Conservation (phyloP, 2,329 filamentous ascomycete genomes). For the Annulohypoxylon truncatum region DNA sequence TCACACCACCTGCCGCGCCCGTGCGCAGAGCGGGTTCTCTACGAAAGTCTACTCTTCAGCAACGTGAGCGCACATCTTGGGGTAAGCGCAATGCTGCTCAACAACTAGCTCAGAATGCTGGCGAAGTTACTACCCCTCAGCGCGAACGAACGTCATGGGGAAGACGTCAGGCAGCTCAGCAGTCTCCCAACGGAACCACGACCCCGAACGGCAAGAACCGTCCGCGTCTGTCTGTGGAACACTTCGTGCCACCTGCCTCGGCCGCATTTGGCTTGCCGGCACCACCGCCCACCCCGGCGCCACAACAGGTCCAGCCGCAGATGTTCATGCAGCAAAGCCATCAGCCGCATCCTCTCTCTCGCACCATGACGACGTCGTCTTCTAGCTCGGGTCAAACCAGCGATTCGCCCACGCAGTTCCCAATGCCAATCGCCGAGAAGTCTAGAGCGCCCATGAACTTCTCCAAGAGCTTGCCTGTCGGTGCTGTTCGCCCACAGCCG, state of each 20-base stretch:
- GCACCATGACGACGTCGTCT: conserved; percentile 87
- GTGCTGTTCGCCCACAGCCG: conserved; percentile 45
- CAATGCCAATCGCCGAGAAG: conserved; percentile 64
- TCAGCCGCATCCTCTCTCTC: conserved; percentile 84
- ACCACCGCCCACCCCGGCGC: conserved; percentile 64
- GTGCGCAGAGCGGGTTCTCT: conserved; percentile 80
- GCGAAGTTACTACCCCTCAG: conserved; percentile 65
- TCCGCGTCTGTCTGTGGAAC: conserved; percentile 82
- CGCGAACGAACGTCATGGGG: conserved; percentile 74
- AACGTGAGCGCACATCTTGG: conserved; percentile 79
- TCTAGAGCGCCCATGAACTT: conserved; percentile 67
- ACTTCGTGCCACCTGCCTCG: conserved; percentile 73
- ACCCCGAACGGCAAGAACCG: conserved; percentile 70
- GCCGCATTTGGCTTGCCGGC: conserved; percentile 69
- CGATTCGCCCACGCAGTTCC: conserved; percentile 72
- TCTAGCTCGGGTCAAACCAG: conserved; percentile 82
- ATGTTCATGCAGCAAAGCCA: conserved; percentile 58
- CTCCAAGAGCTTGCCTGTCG: conserved; percentile 76
- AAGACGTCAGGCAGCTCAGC: conserved; percentile 67
- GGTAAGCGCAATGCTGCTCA: conserved; percentile 69
- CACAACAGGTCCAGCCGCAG: conserved; percentile 51
- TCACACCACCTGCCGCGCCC: conserved; percentile 63
- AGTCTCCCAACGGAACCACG: conserved; percentile 64
- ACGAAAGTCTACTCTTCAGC: conserved; percentile 87
- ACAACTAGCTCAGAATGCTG: conserved; percentile 61